Percentiles rank a stretch among this genome's conserved stretches.
phyloP scores from a whole-genome alignment of 257 asterid species.

The Solanum appendiculatum region DNA sequence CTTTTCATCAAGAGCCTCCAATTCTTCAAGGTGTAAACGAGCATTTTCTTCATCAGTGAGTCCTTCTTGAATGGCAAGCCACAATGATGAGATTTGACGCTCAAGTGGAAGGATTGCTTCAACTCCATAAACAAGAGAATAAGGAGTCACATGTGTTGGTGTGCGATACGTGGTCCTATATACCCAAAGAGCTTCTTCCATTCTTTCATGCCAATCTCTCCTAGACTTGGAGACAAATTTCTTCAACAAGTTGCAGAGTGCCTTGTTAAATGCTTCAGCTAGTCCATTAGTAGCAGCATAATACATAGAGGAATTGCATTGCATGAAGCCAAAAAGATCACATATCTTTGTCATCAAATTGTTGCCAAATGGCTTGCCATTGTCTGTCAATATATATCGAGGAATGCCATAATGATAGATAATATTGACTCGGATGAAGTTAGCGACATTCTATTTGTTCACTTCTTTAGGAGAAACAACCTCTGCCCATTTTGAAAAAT shows the following conservation, averaged over 20 bases:
- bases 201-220: background rate
- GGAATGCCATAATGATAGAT: too few species aligned
- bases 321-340: background rate
- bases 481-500: background rate
- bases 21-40: background rate
- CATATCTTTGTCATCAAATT: background rate
- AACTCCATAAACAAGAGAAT: background rate
- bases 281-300: background rate
- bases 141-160: background rate
- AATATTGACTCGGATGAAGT: background rate
- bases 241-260: background rate
- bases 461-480: too few species aligned
- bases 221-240: background rate
- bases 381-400: too few species aligned
- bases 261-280: background rate
- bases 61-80: background rate
- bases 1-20: background rate
- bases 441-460: background rate
- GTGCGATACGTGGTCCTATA: background rate
- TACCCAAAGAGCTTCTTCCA: background rate
- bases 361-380: background rate
- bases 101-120: background rate
- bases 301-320: background rate
- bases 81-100: background rate
- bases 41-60: background rate